Evolutionary conservation across 2,329 filamentous ascomycete species (phyloP), one percentile per base, ranked within the genome.

Genomic region (Scleromitrula shiraiana): DNA sequence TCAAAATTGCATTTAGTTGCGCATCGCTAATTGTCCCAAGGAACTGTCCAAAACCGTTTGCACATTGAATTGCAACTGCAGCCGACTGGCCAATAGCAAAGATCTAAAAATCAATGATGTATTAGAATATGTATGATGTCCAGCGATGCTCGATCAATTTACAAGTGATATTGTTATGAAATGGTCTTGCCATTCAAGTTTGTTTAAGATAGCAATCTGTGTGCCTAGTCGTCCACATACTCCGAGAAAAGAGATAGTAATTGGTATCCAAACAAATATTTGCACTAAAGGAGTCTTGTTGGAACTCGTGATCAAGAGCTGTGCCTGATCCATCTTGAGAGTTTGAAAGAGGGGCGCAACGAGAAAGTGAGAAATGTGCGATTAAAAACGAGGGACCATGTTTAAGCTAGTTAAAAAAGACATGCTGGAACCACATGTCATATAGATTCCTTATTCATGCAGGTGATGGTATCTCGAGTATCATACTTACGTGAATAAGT

Each of bases 21-120:
- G 8, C 17, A 7, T 33, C 15, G 12, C 20, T 46, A 9, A 39
- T 3, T 7, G 35, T 46, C 7, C 10, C n/a, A 14, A 39, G 3
- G 5, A 32, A 14, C 19, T 50, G 42, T 12, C 47, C 47, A 33
- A 50, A 39, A 3, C 41, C 47, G 32, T 46, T 45, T n/a, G 20
- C 32, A 46, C 41, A 45, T 23, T 45, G 26, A n/a, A 50, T 38
- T n/a, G 26, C 41, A 38, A 39, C 35, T 2, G 47, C 33, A 5
- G 24, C 27, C 7, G 47, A 46, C 19, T 50, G 47, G 7, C 35
- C 35, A 12, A 45, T 29, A 12, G 47, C 24, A 38, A 45, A 39
- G 3, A 26, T 1, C 47, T 50, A 29, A 4, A 26, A 22, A 7
- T 32, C 30, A 22, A 30, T 9, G n/a, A n/a, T n/a, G n/a, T 2